phyloP scores from a whole-genome alignment of 305 asterid species.

The Solanum hybrid region DNA sequence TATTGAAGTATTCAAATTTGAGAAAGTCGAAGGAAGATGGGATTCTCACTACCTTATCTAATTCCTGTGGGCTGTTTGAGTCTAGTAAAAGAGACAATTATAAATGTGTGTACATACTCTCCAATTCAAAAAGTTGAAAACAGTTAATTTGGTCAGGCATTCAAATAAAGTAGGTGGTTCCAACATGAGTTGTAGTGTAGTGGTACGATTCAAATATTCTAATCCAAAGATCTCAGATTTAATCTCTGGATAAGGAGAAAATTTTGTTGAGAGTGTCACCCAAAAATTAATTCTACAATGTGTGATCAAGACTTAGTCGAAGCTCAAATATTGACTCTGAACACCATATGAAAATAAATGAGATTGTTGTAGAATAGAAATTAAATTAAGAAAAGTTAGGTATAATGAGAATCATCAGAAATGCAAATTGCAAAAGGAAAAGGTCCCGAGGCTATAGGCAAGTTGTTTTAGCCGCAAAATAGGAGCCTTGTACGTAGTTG shows the following conservation, averaged over 20 bases:
- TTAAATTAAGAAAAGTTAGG: background rate
- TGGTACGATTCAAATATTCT: too few relatives aligned
- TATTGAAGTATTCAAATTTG: background rate
- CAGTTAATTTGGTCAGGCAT: background rate
- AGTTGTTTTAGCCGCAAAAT: background rate
- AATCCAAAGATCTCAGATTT: too few relatives aligned
- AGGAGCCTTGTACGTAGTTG: background rate
- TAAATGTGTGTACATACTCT: background rate
- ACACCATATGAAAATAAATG: background rate
- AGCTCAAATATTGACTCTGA: background rate
- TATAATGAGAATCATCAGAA: background rate
- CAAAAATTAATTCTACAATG: fast-evolving
- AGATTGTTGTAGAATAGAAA: background rate
- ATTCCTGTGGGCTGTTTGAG: background rate
- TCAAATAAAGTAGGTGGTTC: background rate
- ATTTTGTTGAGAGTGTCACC: fast-evolving
- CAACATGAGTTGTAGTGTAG: too few relatives aligned
- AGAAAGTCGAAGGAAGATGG: background rate
- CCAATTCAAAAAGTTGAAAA: background rate
- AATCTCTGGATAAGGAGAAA: too few relatives aligned
- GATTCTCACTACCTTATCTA: background rate
- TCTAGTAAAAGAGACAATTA: too few relatives aligned
- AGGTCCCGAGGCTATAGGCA: background rate
- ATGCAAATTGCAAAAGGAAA: background rate
- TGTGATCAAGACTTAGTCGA: background rate